phyloP scores from a whole-genome alignment of 2,329 filamentous ascomycete genomes.

The Thielaviopsis musarum region DNA sequence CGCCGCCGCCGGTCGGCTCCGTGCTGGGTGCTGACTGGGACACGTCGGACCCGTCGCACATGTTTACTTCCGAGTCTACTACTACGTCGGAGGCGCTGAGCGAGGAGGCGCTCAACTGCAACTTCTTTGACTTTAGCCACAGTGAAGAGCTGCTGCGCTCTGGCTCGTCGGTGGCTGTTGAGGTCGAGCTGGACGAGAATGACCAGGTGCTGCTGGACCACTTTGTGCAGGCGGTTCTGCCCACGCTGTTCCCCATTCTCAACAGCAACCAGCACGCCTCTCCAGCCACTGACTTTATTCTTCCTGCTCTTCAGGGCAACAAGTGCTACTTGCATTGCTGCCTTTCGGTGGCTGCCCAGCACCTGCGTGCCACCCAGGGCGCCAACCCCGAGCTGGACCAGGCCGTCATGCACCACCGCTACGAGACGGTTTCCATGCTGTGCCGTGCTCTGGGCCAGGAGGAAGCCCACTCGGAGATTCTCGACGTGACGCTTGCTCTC shows the following conservation, averaged over 20 bases:
- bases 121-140: constrained; percentile 66
- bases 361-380: constrained; percentile 61
- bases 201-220: constrained; percentile 80
- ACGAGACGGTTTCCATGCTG: constrained; percentile 69
- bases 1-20: constrained; percentile 54
- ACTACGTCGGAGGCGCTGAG: not conserved
- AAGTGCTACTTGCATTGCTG: constrained; percentile 92
- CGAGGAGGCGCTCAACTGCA: constrained; percentile 18
- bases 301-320: constrained; percentile 80
- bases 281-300: constrained; percentile 62
- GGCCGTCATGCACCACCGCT: constrained; percentile 85
- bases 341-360: constrained; percentile 79
- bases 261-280: constrained; percentile 80
- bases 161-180: constrained; percentile 44
- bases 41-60: constrained; percentile 28
- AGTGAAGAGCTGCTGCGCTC: constrained; percentile 54
- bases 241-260: constrained; percentile 79
- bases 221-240: constrained; percentile 76
- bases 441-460: constrained; percentile 69
- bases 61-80: constrained; percentile 3
- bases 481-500: constrained; percentile 84
- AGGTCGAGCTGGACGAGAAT: constrained; percentile 70
- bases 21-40: constrained; percentile 56
- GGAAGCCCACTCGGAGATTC: constrained; percentile 68
- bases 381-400: constrained; percentile 61